Evolutionary conservation across 2,329 filamentous ascomycete genomes (phyloP), one percentile per base, ranked within the genome.

Genomic region (Talaromyces sp.): DNA sequence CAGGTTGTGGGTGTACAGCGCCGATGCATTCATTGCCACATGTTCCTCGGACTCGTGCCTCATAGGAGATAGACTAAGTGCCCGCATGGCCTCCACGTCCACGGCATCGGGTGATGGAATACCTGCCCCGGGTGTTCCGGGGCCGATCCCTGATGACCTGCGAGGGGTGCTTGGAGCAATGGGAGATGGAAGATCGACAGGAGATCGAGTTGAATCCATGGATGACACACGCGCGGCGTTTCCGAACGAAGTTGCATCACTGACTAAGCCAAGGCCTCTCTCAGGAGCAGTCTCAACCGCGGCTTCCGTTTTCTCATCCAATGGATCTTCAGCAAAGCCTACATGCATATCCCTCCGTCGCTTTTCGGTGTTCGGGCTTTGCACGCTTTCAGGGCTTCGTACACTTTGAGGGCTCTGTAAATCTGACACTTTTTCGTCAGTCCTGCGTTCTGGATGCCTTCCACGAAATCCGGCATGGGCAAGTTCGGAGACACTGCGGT

Each of bases 1-100:
- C 48, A 93, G 85, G 52, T 83, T 82, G 62, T 87, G 84, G 0
- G 91, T 96, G 75, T 96, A 96, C 2, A 72, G 74, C 12, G 73
- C 65, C 4, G 75, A 64, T 21, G 71, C 61, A 31, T 65, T 70
- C n/a, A 71, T 69, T n/a, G 63, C 61, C 2, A 67, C 62, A 1
- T 70, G 69, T 11, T 73, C 73, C 16, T 69, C 62, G 1, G 75
- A 77, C 42, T 71, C 70, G 40, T 70, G 75, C 40, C 75, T 71
- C 16, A 69, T 62, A 4, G 70, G 71, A 5, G 73, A 75, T 14
- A 66, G n/a, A 2, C 67, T 65, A 0, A 61, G 48, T 3, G 40
- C 48, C 21, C 67, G 69, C 18, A 61, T 67, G 33, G 71, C 66
- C 63, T 77, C 76, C n/a, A 75, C 39, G 23, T 77, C 74, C 4